Conservation (phyloP, 257 asterid species). For the Dorcoceras hygrometricum region DNA sequence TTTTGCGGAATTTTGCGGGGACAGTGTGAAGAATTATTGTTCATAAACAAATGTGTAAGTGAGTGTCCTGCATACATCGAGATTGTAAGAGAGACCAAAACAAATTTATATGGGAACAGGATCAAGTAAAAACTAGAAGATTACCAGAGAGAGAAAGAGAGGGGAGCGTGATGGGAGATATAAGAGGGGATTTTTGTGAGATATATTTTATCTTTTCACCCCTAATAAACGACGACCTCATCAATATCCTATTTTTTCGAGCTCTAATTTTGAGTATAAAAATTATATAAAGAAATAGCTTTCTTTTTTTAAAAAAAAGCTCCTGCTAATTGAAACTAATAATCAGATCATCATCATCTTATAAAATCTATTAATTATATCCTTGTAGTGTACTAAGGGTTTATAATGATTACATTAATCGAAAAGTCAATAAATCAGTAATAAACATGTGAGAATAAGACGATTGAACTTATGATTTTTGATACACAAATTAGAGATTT, state of each 20-base stretch:
- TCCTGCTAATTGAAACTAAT: neutral
- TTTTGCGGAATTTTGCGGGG: neutral
- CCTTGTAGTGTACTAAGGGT: too few relatives aligned
- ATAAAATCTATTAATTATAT: too few relatives aligned
- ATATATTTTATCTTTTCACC: neutral
- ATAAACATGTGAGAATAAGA: too few relatives aligned
- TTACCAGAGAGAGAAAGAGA: conserved; percentile 9
- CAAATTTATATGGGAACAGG: conserved; percentile 22
- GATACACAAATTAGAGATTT: too few relatives aligned
- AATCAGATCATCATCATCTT: neutral
- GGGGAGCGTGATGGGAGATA: conserved; percentile 33
- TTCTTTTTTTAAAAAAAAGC: too few relatives aligned
- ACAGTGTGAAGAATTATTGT: neutral
- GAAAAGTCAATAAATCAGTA: too few relatives aligned
- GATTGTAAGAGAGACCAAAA: conserved; percentile 12
- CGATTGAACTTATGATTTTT: too few relatives aligned
- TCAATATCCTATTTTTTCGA: neutral
- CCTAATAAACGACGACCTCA: neutral
- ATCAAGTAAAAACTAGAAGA: conserved; percentile 13
- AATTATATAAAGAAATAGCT: too few relatives aligned
- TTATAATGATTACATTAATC: too few relatives aligned
- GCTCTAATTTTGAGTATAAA: neutral
- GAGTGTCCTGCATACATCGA: neutral
- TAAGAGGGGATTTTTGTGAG: neutral
- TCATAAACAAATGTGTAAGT: conserved; percentile 9